Conservation (phyloP, 805 yeast species). For the Starmerella apis region DNA sequence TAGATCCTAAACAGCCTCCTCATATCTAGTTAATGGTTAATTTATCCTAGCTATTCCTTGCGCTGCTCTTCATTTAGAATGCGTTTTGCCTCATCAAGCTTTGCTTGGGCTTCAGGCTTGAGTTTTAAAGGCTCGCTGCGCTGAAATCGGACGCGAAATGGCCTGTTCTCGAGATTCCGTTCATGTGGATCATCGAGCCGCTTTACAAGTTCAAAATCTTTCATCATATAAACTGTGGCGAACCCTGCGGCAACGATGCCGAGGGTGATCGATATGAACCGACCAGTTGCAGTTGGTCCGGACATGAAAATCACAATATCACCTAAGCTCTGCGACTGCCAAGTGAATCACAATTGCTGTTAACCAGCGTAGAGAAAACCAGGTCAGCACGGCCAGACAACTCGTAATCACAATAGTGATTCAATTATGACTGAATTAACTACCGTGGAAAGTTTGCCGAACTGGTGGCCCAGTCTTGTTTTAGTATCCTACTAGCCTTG, state of each 20-base stretch:
- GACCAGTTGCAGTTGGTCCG: conserved; percentile 27
- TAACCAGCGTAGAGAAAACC: too few species aligned
- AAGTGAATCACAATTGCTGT: too few species aligned
- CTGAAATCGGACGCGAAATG: conserved; percentile 27
- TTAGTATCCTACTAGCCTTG: too few species aligned
- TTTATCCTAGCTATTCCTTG: too few species aligned
- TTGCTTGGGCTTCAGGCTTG: conserved; percentile 27
- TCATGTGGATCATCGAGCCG: conserved; percentile 28
- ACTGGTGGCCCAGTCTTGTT: too few species aligned
- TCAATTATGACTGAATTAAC: too few species aligned
- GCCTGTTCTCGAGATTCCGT: conserved; percentile 21
- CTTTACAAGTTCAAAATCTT: conserved; percentile 29
- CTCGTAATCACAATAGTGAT: too few species aligned
- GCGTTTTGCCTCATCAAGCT: conserved; percentile 11
- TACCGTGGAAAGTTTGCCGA: too few species aligned
- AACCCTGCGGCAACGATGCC: conserved; percentile 27
- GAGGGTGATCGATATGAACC: conserved; percentile 26
- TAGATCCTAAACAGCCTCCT: too few species aligned
- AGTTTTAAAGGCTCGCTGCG: conserved; percentile 27
- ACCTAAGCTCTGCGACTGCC: conserved; percentile 4
- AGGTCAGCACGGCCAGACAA: too few species aligned
- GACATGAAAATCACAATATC: conserved; percentile 3
- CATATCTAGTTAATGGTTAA: too few species aligned
- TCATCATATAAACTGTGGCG: conserved; percentile 25
- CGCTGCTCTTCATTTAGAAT: background rate